Percentiles rank a stretch among this genome's conserved stretches.
Evolutionary conservation across 1,284 basidiomycete species (phyloP).

Genomic region (Cryptococcus deneoformans): DNA sequence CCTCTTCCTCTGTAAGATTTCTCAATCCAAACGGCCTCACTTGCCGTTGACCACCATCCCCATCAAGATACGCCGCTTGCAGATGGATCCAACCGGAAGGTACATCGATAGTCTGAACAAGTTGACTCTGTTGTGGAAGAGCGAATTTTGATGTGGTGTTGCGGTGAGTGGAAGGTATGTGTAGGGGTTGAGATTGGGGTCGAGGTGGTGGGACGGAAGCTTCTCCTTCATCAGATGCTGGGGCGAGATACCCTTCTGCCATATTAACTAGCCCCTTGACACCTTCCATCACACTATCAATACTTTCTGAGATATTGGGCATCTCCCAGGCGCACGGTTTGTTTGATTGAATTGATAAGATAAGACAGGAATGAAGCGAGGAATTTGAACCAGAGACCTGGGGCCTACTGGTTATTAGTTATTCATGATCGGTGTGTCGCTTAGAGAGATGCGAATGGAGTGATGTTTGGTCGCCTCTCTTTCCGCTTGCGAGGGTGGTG

Average conservation of each 20-base stretch:
- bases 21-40: conserved; percentile 38
- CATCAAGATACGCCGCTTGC: conserved; percentile 41
- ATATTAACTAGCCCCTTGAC: conserved; percentile 39
- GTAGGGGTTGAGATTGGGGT: conserved; percentile 5
- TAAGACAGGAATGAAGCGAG: neutral
- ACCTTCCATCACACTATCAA: conserved; percentile 36
- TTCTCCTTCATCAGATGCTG: conserved; percentile 1
- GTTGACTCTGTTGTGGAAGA: conserved; percentile 10
- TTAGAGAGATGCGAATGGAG: neutral
- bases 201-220: neutral
- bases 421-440: neutral
- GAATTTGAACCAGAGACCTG: neutral
- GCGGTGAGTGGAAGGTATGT: neutral
- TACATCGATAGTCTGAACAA: conserved; percentile 39
- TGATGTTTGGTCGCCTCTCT: too few relatives aligned
- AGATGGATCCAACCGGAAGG: conserved; percentile 48
- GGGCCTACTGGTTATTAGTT: neutral
- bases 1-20: conserved; percentile 23
- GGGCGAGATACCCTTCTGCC: conserved; percentile 26
- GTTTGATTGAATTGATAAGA: neutral
- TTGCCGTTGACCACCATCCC: conserved; percentile 26
- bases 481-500: too few relatives aligned
- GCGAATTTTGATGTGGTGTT: conserved; percentile 4
- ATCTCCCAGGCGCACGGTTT: conserved; percentile 14
- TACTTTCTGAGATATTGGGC: conserved; percentile 32